A percentile compares a stretch with the other conserved stretches of the same genome.
Conservation (phyloP, 2,329 filamentous ascomycete species). For the Hortaea werneckii region DNA sequence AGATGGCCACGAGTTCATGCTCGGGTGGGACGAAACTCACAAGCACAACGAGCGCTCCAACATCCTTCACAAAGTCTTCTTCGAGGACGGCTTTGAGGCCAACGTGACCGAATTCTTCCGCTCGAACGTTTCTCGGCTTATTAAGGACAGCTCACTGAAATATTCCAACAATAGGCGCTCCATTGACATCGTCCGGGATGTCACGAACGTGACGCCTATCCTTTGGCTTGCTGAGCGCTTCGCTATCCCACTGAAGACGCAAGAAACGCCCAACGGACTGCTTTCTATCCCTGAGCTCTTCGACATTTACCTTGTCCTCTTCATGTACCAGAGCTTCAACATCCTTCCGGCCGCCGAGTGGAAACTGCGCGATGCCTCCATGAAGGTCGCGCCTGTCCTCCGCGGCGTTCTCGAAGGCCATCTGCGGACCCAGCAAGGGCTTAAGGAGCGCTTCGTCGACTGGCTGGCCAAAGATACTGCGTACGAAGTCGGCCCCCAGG, state of each 20-base stretch:
- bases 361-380: constrained; percentile 37
- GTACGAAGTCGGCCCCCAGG: constrained; percentile 40
- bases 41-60: constrained; percentile 32
- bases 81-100: constrained; percentile 35
- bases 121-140: constrained; percentile 33
- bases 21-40: constrained; percentile 36
- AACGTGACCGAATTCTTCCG: constrained; percentile 37
- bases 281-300: constrained; percentile 39
- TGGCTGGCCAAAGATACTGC: constrained; percentile 40
- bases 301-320: constrained; percentile 34
- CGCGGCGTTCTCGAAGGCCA: constrained; percentile 34
- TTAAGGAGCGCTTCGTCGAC: constrained; percentile 35
- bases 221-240: constrained; percentile 55
- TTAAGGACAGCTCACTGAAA: constrained; percentile 37
- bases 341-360: constrained; percentile 40
- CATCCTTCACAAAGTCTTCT: constrained; percentile 38
- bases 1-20: constrained; percentile 38
- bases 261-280: constrained; percentile 48
- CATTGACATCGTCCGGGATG: constrained; percentile 51
- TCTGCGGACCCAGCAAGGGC: constrained; percentile 33
- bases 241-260: constrained; percentile 56
- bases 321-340: constrained; percentile 46
- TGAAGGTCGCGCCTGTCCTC: constrained; percentile 30
- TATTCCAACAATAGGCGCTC: constrained; percentile 36
- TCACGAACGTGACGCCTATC: constrained; percentile 57